Evolutionary conservation across 2,329 filamentous ascomycete species (phyloP), one percentile per base, ranked within the genome.

Genomic region (Dryadomyces quercivorus): DNA sequence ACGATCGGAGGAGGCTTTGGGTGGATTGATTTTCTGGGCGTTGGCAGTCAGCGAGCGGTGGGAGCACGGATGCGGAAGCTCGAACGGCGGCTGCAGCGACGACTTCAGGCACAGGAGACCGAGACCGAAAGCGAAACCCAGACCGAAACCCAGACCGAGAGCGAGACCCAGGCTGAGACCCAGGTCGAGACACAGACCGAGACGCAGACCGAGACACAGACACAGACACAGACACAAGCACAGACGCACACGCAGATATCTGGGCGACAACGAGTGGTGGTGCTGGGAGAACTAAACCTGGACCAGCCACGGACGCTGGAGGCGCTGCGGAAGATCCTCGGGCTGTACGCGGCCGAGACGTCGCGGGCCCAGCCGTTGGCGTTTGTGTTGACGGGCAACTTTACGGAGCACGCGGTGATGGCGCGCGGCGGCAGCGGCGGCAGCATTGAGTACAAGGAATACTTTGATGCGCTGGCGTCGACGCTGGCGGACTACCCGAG

Each of bases 401-500:
- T 98, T 62, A 77, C 79, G 18, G 73, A 76, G 54, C 74, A 84
- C 53, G 79, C 82, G 34, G 77, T 85, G 59, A 82, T 85, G 72
- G 78, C 81, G 7, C 75, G 80, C 53, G 84, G 82, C 34, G 84
- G 82, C 42, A 84, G 79, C 46, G 84, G 85, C 21, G 88, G 88
- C 42, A 92, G 88, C 67, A 91, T 97, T 61, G 90, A 95, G 70
- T 97, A 95, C 72, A 97, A 97, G 72, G 93, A 97, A 69, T 85
- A 87, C 66, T 96, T 97, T 67, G 90, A 98, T 69, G 81, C 84
- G 9, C 78, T 98, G 13, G 92, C 93, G 3, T 82, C 84, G 2
- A 78, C 88, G 1, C 76, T 98, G 6, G 77, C 87, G 8, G 90
- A 97, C 61, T 97, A 89, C 64, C 88, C 89, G 3, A 76, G 79